phyloP scores from a whole-genome alignment of 371 early-diverging fungal genomes.

The Conidiobolus incongruus region DNA sequence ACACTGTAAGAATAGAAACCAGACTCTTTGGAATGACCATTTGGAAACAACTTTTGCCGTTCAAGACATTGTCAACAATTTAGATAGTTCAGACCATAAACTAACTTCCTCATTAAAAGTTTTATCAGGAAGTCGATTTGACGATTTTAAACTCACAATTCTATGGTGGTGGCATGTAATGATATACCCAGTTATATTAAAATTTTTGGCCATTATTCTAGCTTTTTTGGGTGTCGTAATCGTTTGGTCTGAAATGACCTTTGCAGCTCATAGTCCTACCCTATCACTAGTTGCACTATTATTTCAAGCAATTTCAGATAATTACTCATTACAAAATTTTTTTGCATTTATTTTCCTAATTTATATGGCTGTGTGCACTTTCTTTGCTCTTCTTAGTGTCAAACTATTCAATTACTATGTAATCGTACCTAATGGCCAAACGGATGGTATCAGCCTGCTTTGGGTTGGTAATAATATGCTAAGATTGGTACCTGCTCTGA shows the following conservation, averaged over 20 bases:
- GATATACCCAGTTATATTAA: background rate
- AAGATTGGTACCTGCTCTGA: background rate
- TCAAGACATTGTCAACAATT: slow-evolving; percentile 33
- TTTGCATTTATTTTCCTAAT: background rate
- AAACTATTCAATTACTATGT: slow-evolving; percentile 4
- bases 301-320: background rate
- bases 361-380: slow-evolving; percentile 1
- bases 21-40: slow-evolving; percentile 21
- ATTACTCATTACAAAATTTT: background rate
- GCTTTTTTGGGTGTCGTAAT: background rate
- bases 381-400: background rate
- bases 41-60: slow-evolving; percentile 28
- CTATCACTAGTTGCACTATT: background rate
- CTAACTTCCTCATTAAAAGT: background rate
- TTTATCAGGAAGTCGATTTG: background rate
- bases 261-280: background rate
- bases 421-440: slow-evolving; percentile 1
- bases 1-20: background rate
- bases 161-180: slow-evolving; percentile 1
- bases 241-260: slow-evolving; percentile 2
- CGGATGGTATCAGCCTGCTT: background rate
- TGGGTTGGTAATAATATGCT: background rate
- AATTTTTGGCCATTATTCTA: background rate
- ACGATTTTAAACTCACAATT: slow-evolving; percentile 1
- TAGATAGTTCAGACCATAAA: slow-evolving; percentile 13